Base-by-base conservation (phyloP, 331 rosid genomes). In the Ulmus americana region DNA sequence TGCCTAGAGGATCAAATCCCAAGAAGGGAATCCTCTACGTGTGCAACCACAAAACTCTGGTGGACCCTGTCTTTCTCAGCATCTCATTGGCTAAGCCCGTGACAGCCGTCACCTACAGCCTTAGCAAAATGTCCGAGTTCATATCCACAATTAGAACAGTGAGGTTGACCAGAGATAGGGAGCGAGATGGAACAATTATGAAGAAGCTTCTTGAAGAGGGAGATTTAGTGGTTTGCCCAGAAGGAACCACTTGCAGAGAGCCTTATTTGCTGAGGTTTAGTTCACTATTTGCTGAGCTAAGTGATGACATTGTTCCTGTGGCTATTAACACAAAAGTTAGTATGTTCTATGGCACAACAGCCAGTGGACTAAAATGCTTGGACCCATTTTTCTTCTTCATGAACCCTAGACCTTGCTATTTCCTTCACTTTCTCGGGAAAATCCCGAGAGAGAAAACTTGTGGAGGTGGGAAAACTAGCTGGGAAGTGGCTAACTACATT, bases 291-390 rank as follows among this genome's bases (percentile, higher is more conserved):
- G 98, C 98, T 0, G 98, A 94, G 55, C 22, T 94, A 70, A 86
- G 85, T 5, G 91, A 94, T 45, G 88, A 89, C 43, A 89, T 94
- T 45, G 95, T 89, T 0, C 98, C 97, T 1, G 98, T 94, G 54
- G 98, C 95, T 1, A 74, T 89, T 6, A 78, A 82, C 69, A 70
- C 86, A 0, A 48, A 72, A n/a, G 95, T 85, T 46, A 81, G 84
- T 68, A 89, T 94, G 98, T 94, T 94, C 59, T 94, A 94, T 67
- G 98, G 98, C 66, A 89, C 98, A 12, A 94, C 98, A 11, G 98
- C 97, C 0, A 84, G 95, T 45, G 98, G 98, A 0, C 68, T 94
- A 2, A 94, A 94, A 46, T 89, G 97, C 28, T 58, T 94, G 79
- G 98, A 94, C 62, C 90, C 98, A 0, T 55, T 94, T 10, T 82